Conservation (phyloP, 1,139 yeast genomes). For the Blastobotrys serpentis region DNA sequence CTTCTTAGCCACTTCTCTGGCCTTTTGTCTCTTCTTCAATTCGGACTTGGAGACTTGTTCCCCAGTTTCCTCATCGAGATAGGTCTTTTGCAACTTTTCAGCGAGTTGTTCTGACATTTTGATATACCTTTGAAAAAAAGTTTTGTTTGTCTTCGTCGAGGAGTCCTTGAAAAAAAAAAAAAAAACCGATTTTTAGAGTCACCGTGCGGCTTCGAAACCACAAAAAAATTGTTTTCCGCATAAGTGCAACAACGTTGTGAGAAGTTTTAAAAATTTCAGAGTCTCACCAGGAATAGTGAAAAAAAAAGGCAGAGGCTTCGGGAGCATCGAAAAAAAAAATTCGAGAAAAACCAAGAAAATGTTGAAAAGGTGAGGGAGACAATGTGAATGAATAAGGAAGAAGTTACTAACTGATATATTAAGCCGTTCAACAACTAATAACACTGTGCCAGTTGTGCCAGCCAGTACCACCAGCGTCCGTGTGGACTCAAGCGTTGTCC, state of each 20-base stretch:
- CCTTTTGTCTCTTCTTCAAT: slow-evolving; percentile 94
- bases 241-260: neutral
- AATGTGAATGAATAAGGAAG: too few relatives aligned
- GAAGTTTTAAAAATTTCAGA: slow-evolving; percentile 2
- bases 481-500: slow-evolving; percentile 49
- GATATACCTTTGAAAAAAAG: too few relatives aligned
- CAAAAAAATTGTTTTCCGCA: slow-evolving; percentile 2
- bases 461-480: slow-evolving; percentile 31
- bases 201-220: neutral
- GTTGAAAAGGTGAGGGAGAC: slow-evolving; percentile 1
- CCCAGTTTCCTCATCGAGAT: too few relatives aligned
- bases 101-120: too few relatives aligned
- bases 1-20: slow-evolving; percentile 82
- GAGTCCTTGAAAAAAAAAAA: neutral
- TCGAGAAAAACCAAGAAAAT: neutral
- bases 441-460: slow-evolving; percentile 23
- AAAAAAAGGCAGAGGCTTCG: neutral
- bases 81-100: too few relatives aligned
- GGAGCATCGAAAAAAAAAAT: neutral
- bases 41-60: too few relatives aligned
- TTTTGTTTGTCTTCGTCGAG: too few relatives aligned
- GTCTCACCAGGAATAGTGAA: neutral
- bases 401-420: neutral
- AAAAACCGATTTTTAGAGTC: neutral
- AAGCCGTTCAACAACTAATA: slow-evolving; percentile 1